Evolutionary conservation across 2,329 filamentous ascomycete species (phyloP), one percentile per base, ranked within the genome.

Genomic region (Colletotrichum sp.): DNA sequence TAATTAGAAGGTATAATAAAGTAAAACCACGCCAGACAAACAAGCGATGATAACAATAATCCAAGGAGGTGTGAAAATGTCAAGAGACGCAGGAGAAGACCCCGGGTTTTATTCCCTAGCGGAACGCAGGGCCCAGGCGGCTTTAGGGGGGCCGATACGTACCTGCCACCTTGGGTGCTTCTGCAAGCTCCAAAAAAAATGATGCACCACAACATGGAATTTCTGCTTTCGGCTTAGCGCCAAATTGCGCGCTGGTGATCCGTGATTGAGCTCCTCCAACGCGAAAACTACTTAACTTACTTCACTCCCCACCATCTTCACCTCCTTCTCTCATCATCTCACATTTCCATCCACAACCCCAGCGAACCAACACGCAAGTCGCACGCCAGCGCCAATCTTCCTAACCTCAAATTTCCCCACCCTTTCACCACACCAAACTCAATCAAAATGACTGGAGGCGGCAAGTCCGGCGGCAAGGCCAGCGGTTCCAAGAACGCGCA

Each of bases 381-480:
- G 44, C 30, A 12, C 52, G 60, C 18, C 24, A 60, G 69, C 32
- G 69, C 78, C 72, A n/a, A 44, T 44, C 34, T 60, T 21, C 49
- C 72, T 15, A 10, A 32, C 62, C 26, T 71, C 77, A 77, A 77
- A 67, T 72, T 75, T 78, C 67, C 78, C 77, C 72, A 57, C 28
- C 77, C 81, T 81, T 80, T 78, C 26, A 62, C 82, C 81, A 78
- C 80, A 82, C 84, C 79, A 80, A 82, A 84, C 82, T 84, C 80
- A 81, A 84, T 92, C 94, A 98, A 95, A 95, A 99, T 99, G 97
- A 98, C 97, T 95, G 96, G 96, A 93, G 96, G 96, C 89, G 97
- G 97, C 89, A 99, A 99, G 91, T 98, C 96, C 90, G 97, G 97
- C 89, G 97, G 97, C 93, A 99, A 99, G 94, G 96, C 96, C 91